Evolutionary conservation across 139 green algal genomes (phyloP).

Genomic region (Chlamydomonas sphaeroides): DNA sequence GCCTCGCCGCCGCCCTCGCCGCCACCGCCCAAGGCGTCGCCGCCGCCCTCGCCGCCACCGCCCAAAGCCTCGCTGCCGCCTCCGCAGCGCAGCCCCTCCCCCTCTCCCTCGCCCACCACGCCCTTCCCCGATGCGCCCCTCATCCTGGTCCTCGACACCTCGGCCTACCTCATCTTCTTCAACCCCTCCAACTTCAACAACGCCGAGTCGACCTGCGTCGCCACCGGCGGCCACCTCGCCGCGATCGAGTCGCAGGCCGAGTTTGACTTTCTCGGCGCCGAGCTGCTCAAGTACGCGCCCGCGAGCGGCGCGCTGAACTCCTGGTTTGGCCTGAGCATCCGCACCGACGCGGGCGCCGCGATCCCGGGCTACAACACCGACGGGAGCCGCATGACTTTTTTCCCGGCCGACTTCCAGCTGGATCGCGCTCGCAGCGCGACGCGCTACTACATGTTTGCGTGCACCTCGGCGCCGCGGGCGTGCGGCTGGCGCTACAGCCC

Average conservation of each 20-base stretch:
- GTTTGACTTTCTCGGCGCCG: background rate
- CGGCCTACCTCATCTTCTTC: constrained; percentile 18
- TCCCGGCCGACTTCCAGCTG: background rate
- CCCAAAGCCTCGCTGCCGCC: background rate
- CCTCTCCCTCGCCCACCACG: background rate
- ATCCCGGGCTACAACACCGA: constrained; percentile 27
- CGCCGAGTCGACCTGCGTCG: constrained; percentile 7
- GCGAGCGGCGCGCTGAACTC: background rate
- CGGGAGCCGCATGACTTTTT: constrained; percentile 11
- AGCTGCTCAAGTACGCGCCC: background rate
- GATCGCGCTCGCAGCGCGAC: constrained; percentile 5
- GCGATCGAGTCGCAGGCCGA: background rate
- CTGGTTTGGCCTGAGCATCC: constrained; percentile 16
- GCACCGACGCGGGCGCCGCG: background rate
- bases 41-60: background rate
- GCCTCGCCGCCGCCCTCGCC: too few species aligned
- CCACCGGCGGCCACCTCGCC: background rate
- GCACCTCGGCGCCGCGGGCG: background rate
- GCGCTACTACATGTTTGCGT: constrained; percentile 29
- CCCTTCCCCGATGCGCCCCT: background rate
- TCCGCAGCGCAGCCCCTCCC: too few species aligned
- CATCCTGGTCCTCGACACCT: background rate
- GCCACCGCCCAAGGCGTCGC: background rate
- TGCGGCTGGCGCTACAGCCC: constrained; percentile 24
- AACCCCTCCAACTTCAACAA: background rate